Conservation (phyloP, 2,329 filamentous ascomycete genomes). For the Pseudocercospora eumusae region DNA sequence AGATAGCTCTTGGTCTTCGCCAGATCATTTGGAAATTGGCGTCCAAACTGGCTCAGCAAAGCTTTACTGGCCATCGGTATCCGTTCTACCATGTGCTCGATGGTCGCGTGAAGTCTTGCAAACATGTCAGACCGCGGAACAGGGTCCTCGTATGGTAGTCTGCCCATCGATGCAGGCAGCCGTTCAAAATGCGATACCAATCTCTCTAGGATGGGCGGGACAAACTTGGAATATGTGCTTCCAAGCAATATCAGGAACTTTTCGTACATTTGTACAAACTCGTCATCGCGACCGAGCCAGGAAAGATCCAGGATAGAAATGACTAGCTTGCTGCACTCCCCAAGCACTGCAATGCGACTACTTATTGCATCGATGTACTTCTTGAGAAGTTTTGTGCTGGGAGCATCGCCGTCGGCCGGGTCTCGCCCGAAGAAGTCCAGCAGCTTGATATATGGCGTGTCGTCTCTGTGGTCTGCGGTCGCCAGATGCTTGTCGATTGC, state of each 20-base stretch:
- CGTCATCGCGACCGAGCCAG: constrained; percentile 64
- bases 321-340: constrained; percentile 60
- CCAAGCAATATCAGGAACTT: constrained; percentile 65
- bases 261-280: constrained; percentile 59
- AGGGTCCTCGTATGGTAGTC: constrained; percentile 55
- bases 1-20: constrained; percentile 78
- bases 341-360: constrained; percentile 57
- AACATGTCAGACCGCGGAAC: constrained; percentile 68
- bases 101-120: constrained; percentile 70
- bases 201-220: constrained; percentile 73
- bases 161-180: constrained; percentile 56
- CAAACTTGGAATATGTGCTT: constrained; percentile 78
- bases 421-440: constrained; percentile 35
- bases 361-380: constrained; percentile 62
- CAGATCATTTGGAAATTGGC: constrained; percentile 45
- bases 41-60: constrained; percentile 56
- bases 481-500: constrained; percentile 44
- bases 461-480: constrained; percentile 52
- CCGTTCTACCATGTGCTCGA: constrained; percentile 75
- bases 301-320: constrained; percentile 59
- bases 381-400: constrained; percentile 54
- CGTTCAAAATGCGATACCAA: constrained; percentile 75
- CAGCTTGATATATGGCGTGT: constrained; percentile 58
- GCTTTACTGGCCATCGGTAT: constrained; percentile 76
- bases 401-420: constrained; percentile 45